Base-by-base conservation (phyloP, 2,329 filamentous ascomycete genomes). In the Madurella mycetomatis region DNA sequence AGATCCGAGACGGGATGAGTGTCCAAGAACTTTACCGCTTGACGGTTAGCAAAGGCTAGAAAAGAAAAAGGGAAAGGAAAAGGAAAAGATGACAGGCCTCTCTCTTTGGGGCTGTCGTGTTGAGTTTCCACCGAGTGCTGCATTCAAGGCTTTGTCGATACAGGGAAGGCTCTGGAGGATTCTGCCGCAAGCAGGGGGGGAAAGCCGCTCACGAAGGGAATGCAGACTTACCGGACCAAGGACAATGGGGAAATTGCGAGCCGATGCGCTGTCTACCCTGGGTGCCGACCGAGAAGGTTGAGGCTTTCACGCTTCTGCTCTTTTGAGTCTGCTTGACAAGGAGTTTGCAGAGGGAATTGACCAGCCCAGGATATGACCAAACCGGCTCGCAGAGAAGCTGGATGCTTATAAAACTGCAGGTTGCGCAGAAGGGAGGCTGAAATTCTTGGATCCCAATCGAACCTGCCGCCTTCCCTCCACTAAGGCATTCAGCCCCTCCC, bases 401-500 rank as follows among this genome's bases (percentile, higher is more conserved):
- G 46, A 54, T 61, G 59, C 60, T 60, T 59, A 60, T 57, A 60
- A 58, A 55, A 57, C 44, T 52, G 53, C 54, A 59, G 43, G 52
- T 55, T 25, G 49, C 49, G 46, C 53, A 54, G 51, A 53, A 49
- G 47, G 49, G 56, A 63, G 62, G 62, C 62, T 64, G 62, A 62
- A 62, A 59, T 58, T 60, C 60, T 60, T 49, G n/a, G 53, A 54
- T 57, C 51, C 57, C 53, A 61, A 59, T 58, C 56, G 49, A 25
- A 60, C 53, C 59, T 53, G 61, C 57, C 56, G 58, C 61, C 59
- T 62, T 62, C 59, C 60, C 55, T 61, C 54, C 53, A 56, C 49
- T 32, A 43, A 37, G 19, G 58, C 59, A 53, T 60, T 62, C 61
- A 62, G 63, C 60, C 62, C 63, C 62, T 64, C 61, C 59, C 45